Conservation (phyloP, 2,329 filamentous ascomycete genomes). For the Emmonsia crescens region DNA sequence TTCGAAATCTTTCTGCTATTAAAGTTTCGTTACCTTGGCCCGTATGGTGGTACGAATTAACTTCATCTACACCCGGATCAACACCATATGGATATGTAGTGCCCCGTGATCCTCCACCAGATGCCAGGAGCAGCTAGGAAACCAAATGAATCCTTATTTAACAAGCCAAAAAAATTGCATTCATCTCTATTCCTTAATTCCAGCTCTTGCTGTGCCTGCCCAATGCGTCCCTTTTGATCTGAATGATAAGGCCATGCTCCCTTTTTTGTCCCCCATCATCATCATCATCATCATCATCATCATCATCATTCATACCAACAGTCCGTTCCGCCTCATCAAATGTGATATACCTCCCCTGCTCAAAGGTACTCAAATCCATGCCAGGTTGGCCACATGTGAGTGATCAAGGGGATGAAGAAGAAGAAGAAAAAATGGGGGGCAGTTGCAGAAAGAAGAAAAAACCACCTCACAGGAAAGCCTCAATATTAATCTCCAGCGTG, state of each 20-base stretch:
- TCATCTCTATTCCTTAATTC: background rate
- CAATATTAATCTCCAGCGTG: constrained; percentile 87
- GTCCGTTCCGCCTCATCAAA: background rate
- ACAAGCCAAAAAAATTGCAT: background rate
- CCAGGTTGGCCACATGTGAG: too few species aligned
- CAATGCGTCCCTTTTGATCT: background rate
- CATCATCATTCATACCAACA: background rate
- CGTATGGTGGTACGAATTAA: background rate
- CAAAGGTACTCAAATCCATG: background rate
- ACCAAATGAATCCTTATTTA: background rate
- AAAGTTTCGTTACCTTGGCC: background rate
- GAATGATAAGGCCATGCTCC: background rate
- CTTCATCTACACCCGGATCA: background rate
- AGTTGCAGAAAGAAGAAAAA: background rate
- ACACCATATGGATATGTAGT: too few species aligned
- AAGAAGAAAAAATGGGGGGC: too few species aligned
- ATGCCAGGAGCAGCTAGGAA: too few species aligned
- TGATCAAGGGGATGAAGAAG: background rate
- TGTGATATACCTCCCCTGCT: background rate
- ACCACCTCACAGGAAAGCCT: constrained; percentile 67
- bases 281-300: too few species aligned
- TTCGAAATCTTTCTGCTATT: background rate
- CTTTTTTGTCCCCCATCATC: too few species aligned
- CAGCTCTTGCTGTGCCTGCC: background rate
- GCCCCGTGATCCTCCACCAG: too few species aligned